A percentile compares a stretch with the other conserved stretches of the same genome.
phyloP scores from a whole-genome alignment of 257 asterid species.

The Capsicum rhomboideum region DNA sequence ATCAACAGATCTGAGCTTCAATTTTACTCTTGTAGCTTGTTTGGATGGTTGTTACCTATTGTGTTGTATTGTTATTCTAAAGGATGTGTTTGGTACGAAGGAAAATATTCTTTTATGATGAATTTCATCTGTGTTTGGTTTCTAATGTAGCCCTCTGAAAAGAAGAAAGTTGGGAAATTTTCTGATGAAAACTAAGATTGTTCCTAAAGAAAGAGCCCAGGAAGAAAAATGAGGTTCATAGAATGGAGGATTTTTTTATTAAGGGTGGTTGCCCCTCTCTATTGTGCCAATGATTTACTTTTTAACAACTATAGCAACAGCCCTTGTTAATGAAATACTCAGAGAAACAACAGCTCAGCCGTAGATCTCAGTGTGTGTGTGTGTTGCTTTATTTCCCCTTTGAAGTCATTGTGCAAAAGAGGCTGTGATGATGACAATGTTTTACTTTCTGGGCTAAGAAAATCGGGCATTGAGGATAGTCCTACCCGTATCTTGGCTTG shows the following conservation, averaged over 20 bases:
- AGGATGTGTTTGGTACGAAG: neutral
- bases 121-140: neutral
- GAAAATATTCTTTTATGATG: no score
- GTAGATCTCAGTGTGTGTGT: neutral
- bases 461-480: neutral
- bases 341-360: neutral
- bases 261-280: conserved; percentile 4
- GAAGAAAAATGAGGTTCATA: neutral
- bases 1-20: neutral
- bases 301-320: neutral
- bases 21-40: neutral
- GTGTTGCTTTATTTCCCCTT: neutral
- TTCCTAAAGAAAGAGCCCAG: neutral
- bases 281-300: neutral
- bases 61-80: neutral
- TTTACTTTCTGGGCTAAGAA: neutral
- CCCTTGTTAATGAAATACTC: neutral
- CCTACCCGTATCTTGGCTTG: neutral
- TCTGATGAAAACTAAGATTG: neutral
- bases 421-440: neutral
- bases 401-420: neutral
- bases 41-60: neutral
- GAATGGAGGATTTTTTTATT: neutral
- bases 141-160: neutral
- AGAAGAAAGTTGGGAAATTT: neutral